phyloP scores from a whole-genome alignment of 2,329 filamentous ascomycete species.

The Nothophoma quercina region DNA sequence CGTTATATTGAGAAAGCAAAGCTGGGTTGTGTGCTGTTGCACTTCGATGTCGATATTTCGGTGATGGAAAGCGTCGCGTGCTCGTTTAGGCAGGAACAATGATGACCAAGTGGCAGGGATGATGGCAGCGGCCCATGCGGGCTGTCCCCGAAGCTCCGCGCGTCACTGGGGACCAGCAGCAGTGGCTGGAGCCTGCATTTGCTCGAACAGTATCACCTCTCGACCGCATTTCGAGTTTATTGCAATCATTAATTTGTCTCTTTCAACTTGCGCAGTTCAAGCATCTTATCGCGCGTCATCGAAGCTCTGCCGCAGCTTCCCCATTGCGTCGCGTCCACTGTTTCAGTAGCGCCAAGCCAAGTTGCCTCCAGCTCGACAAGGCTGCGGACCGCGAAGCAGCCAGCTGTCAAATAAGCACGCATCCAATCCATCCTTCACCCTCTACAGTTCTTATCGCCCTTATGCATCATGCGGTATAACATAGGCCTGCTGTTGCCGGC shows the following conservation, averaged over 20 bases:
- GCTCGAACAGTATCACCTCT: background rate
- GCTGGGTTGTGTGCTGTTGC: no score
- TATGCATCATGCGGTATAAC: constrained; percentile 51
- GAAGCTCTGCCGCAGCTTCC: constrained; percentile 19
- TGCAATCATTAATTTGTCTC: background rate
- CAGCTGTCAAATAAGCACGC: constrained; percentile 44
- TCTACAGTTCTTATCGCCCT: constrained; percentile 28
- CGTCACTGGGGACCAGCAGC: constrained; percentile 9
- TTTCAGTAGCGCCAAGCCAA: constrained; percentile 43
- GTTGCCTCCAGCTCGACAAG: constrained; percentile 38
- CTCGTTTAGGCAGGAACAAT: constrained; percentile 11
- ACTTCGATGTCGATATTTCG: no score
- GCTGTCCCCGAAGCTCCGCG: constrained; percentile 9
- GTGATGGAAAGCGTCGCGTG: constrained; percentile 3
- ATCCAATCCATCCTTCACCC: constrained; percentile 24
- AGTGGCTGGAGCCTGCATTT: background rate
- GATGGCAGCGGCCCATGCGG: constrained; percentile 6
- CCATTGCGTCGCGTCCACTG: constrained; percentile 37
- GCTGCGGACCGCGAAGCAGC: constrained; percentile 43
- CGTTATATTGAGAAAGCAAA: no score
- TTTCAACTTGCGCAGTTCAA: background rate
- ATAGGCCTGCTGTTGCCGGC: constrained; percentile 56
- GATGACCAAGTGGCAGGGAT: constrained; percentile 13
- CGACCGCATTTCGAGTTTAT: background rate
- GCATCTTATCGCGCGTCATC: constrained; percentile 38